Base-by-base conservation (phyloP, 345 rosid genomes). In the Eucalyptus polybractea region DNA sequence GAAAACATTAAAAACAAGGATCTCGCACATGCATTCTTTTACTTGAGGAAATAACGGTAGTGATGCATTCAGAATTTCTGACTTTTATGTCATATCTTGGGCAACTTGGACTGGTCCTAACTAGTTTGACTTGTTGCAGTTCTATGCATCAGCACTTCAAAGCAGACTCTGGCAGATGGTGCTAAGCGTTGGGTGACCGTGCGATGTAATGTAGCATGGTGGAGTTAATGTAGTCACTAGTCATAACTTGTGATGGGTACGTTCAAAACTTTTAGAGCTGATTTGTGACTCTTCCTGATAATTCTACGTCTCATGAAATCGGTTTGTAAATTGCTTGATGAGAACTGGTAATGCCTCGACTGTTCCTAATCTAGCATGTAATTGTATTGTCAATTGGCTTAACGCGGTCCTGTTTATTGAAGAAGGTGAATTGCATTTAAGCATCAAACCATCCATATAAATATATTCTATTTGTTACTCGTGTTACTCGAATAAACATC, bases 1-100 rank as follows among this genome's bases (percentile, higher is more conserved):
- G 54, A 50, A 50, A 50, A 50, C 53, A 50, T 2, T 6, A 14
- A 50, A 50, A 50, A 50, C 7, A 50, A 50, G 19, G 53, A 50
- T 50, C 53, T 50, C 53, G 7, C 53, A 6, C 1, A 15, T 2
- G 76, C 6, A 2, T 9, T 56, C 99, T 88, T 97, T 98, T 83
- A 98, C 96, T 87, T 95, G 98, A 80, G 99, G 99, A 89, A 98
- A 98, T 90, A 98, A 98, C 14, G 96, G 97, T 96, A 93, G 56
- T 1, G 65, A 86, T 10, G 45, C 15, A 37, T 7, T 25, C 22
- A 1, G 27, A 65, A n/a, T 65, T 7, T 14, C 10, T 65, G 40
- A 7, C 7, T 33, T 37, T 49, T 10, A n/a, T 40, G 44, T 3
- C 37, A 37, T 37, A 37, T 37, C 37, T 37, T 56, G 7, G 7